phyloP scores from a whole-genome alignment of 768 basidiomycete species.

The Mycena olivaceomarginata region DNA sequence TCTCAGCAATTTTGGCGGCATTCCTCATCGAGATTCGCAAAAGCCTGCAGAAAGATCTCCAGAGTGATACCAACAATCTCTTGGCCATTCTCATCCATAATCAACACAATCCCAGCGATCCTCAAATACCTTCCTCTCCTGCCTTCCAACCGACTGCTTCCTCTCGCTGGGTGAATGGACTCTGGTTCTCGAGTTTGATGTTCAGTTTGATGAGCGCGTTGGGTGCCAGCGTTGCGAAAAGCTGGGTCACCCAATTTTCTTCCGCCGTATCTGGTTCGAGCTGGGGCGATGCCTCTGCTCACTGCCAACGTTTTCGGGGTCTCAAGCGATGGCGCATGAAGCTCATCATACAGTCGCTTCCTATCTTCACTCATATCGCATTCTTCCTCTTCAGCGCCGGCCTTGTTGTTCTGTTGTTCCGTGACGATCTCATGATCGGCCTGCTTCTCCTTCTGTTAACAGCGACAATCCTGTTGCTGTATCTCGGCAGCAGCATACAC shows the following conservation, averaged over 20 bases:
- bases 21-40: constrained; percentile 9
- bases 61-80: background rate
- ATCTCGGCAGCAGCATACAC: constrained; percentile 2
- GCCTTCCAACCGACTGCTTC: background rate
- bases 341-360: background rate
- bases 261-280: background rate
- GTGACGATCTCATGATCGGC: background rate
- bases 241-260: constrained; percentile 4
- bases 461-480: background rate
- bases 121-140: background rate
- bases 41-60: constrained; percentile 6
- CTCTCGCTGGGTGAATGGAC: constrained; percentile 12
- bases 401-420: background rate
- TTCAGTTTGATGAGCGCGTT: constrained; percentile 1
- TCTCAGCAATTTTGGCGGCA: background rate
- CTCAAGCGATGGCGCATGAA: background rate
- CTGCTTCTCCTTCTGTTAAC: background rate
- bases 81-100: background rate
- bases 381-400: constrained; percentile 12
- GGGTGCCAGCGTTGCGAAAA: constrained; percentile 1
- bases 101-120: background rate
- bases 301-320: background rate
- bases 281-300: background rate
- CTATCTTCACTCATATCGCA: constrained; percentile 4
- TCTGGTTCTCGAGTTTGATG: constrained; percentile 10